Percentiles rank a stretch among this genome's conserved stretches.
Conservation (phyloP, 2,329 filamentous ascomycete species). For the Periconia digitata region DNA sequence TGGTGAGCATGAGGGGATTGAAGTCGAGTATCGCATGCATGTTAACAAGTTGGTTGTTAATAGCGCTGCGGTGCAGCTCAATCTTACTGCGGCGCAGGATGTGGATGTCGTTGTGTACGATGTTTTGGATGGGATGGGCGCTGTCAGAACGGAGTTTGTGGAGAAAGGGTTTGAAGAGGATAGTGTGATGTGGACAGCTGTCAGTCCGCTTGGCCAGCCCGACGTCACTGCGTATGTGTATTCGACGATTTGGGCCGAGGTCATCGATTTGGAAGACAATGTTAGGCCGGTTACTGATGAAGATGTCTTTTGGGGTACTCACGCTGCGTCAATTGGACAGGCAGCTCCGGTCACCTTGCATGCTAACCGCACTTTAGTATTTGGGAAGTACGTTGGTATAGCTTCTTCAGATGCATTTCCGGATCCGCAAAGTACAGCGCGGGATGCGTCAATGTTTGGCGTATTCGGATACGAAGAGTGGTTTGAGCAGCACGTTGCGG, state of each 20-base stretch:
- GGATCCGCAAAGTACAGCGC: constrained; percentile 58
- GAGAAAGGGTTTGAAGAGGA: constrained; percentile 58
- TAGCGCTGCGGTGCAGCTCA: constrained; percentile 61
- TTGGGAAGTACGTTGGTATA: constrained; percentile 69
- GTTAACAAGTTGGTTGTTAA: constrained; percentile 65
- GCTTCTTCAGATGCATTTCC: constrained; percentile 70
- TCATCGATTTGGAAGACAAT: constrained; percentile 31
- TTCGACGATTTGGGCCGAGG: constrained; percentile 52
- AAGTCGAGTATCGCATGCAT: constrained; percentile 67
- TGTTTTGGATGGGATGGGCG: constrained; percentile 67
- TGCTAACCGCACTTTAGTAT: constrained; percentile 55
- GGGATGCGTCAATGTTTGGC: constrained; percentile 55
- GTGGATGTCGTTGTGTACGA: constrained; percentile 64
- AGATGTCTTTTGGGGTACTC: constrained; percentile 53
- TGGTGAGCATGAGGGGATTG: constrained; percentile 49
- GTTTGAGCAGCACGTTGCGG: constrained; percentile 58
- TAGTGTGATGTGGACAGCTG: constrained; percentile 63
- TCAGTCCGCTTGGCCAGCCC: constrained; percentile 62
- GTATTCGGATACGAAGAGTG: constrained; percentile 59
- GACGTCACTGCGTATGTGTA: constrained; percentile 65
- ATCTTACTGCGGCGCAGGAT: constrained; percentile 58
- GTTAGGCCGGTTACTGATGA: constrained; percentile 36
- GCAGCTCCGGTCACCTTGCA: constrained; percentile 56
- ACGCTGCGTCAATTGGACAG: constrained; percentile 67
- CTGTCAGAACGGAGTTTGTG: constrained; percentile 64